Conservation (phyloP, 352 stramenopile genomes). For the Thraustochytrium striatum region DNA sequence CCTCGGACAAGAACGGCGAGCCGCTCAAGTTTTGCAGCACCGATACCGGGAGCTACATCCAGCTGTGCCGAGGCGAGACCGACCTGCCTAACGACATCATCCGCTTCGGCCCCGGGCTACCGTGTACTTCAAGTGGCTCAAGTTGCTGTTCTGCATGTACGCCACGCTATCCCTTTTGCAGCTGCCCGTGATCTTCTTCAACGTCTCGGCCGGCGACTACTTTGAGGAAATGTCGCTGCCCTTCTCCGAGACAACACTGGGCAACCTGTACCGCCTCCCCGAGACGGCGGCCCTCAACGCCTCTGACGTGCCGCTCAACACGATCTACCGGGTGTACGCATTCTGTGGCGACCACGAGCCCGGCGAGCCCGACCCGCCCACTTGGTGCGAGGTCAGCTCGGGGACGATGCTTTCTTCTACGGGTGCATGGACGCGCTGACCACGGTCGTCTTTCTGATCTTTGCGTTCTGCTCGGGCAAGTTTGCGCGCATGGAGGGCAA, state of each 20-base stretch:
- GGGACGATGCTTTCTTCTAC: conserved; percentile 2
- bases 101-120: conserved; percentile 16
- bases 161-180: not conserved
- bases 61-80: not conserved
- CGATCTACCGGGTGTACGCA: not conserved
- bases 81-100: not conserved
- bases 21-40: not conserved
- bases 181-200: conserved; percentile 2
- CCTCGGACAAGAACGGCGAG: not conserved
- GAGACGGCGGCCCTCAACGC: not conserved
- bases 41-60: not conserved
- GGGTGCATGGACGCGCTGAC: not conserved
- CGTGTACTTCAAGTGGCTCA: conserved; percentile 24
- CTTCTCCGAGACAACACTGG: not conserved
- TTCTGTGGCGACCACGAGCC: not conserved
- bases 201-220: not conserved
- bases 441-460: conserved; percentile 10
- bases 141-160: conserved; percentile 18
- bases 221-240: not conserved
- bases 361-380: no score
- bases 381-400: not conserved
- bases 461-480: not conserved
- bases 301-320: not conserved
- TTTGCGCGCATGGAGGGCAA: not conserved
- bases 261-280: not conserved